Evolutionary conservation across 495 filamentous ascomycete genomes (phyloP).

Genomic region (Aspergillus wentii): DNA sequence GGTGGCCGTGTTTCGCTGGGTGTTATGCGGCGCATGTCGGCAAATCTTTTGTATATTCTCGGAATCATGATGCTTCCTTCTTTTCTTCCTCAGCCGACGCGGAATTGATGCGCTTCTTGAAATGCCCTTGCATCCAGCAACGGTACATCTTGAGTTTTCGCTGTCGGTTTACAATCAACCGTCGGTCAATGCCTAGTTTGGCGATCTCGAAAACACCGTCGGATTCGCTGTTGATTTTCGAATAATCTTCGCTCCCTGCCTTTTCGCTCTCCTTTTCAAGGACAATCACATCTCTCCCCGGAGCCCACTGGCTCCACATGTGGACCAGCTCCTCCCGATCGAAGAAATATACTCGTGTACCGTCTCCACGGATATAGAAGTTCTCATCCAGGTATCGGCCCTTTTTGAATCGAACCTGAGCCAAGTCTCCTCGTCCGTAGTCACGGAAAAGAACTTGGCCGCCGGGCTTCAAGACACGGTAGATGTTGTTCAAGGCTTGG

Average conservation of each 20-base stretch:
- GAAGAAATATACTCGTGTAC: constrained; percentile 96
- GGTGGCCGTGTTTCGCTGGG: no score
- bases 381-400: constrained; percentile 89
- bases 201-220: constrained; percentile 57
- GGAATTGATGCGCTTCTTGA: constrained; percentile 76
- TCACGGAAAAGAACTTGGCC: constrained; percentile 90
- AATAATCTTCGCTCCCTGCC: constrained; percentile 9
- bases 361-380: constrained; percentile 93
- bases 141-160: constrained; percentile 95
- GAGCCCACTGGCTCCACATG: constrained; percentile 66
- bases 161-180: constrained; percentile 87
- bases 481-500: constrained; percentile 75
- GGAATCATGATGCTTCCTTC: constrained; percentile 10
- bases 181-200: constrained; percentile 74
- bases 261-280: constrained; percentile 8
- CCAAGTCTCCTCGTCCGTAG: constrained; percentile 91
- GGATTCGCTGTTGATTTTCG: constrained; percentile 7
- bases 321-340: constrained; percentile 72
- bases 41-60: no score
- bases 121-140: constrained; percentile 91
- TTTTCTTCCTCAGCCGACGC: constrained; percentile 8
- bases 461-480: constrained; percentile 77
- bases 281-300: constrained; percentile 27
- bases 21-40: no score
- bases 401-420: constrained; percentile 95